phyloP scores from a whole-genome alignment of 768 basidiomycete genomes.

The Termitomyces sp. region DNA sequence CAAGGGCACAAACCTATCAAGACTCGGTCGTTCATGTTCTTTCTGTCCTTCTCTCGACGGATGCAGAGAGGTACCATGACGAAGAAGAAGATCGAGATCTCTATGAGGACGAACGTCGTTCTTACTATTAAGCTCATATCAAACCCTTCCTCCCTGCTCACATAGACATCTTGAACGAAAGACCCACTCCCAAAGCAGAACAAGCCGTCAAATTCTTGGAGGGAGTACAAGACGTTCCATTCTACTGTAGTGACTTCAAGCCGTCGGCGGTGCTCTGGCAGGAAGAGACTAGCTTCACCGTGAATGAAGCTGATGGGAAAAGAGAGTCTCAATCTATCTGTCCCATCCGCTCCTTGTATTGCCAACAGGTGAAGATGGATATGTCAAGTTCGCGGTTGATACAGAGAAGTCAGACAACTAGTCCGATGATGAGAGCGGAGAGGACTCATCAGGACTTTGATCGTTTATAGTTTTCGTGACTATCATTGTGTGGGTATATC shows the following conservation, averaged over 20 bases:
- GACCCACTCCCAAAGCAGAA: background rate
- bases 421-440: too few species aligned
- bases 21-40: conserved; percentile 12
- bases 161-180: background rate
- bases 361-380: background rate
- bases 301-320: background rate
- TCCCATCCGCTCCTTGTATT: background rate
- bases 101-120: background rate
- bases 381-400: too few species aligned
- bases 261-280: background rate
- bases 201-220: background rate
- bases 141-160: background rate
- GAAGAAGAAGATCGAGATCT: background rate
- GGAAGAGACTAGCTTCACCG: background rate
- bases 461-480: background rate
- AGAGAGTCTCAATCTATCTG: background rate
- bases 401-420: too few species aligned
- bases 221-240: background rate
- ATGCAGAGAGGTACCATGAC: background rate
- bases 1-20: conserved; percentile 3
- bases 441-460: background rate
- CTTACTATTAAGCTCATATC: background rate
- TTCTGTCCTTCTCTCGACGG: background rate
- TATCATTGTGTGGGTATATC: background rate
- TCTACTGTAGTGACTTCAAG: background rate